These are phyloP conservation scores for Hypoxylon sp. DNA, from an alignment of 2,329 filamentous ascomycete genomes.

Conservation along the genomic window DNA sequence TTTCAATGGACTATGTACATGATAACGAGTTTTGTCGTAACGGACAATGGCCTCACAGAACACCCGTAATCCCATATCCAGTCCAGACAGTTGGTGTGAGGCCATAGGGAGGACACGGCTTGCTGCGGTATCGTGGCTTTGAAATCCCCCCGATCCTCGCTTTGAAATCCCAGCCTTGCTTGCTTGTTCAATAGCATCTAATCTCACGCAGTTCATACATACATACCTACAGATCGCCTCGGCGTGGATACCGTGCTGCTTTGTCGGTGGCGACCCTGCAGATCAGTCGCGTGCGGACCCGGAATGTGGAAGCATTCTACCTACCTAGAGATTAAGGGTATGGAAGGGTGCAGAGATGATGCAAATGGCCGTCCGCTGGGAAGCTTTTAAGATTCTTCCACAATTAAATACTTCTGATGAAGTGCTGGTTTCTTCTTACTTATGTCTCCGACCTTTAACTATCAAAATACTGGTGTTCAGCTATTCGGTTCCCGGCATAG, in stretches of 20 bases:
- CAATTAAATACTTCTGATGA: conserved; percentile 6
- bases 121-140: conserved; percentile 50
- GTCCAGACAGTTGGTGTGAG: conserved; percentile 12
- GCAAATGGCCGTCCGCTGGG: conserved; percentile 47
- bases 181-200: conserved; percentile 20
- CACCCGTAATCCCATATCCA: conserved; percentile 10
- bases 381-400: conserved; percentile 22
- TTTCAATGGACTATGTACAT: conserved; percentile 12
- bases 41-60: conserved; percentile 17
- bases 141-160: conserved; percentile 32
- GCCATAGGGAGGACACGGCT: conserved; percentile 46
- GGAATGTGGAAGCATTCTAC: conserved; percentile 49
- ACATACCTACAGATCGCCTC: conserved; percentile 30
- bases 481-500: conserved; percentile 39
- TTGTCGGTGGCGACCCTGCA: conserved; percentile 43
- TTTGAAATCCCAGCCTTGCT: conserved; percentile 26
- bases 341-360: conserved; percentile 49
- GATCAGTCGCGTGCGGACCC: conserved; percentile 45
- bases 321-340: conserved; percentile 35
- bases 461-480: conserved; percentile 22
- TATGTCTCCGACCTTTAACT: conserved; percentile 11
- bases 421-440: conserved; percentile 1
- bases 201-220: conserved; percentile 24
- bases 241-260: conserved; percentile 34
- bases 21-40: conserved; percentile 5